Percentiles rank a stretch among this genome's conserved stretches.
phyloP scores from a whole-genome alignment of 2,329 filamentous ascomycete genomes.

The Eutypella sp. region DNA sequence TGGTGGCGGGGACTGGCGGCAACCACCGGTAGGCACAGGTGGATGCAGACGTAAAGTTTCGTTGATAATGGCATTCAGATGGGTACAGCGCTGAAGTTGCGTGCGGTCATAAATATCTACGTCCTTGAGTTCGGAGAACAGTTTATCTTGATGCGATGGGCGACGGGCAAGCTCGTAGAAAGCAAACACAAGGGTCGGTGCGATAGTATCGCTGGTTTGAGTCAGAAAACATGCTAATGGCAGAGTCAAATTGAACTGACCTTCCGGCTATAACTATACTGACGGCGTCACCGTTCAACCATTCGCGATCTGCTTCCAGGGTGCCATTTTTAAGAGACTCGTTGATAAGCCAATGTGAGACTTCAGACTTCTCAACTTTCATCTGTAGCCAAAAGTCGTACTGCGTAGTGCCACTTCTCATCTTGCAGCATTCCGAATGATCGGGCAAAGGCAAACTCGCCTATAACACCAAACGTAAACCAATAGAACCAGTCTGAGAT shows the following conservation, averaged over 20 bases:
- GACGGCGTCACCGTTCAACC: constrained; percentile 9
- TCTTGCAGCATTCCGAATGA: constrained; percentile 17
- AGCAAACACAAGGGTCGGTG: constrained; percentile 8
- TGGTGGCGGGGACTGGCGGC: constrained; percentile 17
- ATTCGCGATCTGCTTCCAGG: constrained; percentile 6
- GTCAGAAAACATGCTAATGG: neutral
- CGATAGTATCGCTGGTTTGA: constrained; percentile 6
- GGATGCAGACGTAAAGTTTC: constrained; percentile 26
- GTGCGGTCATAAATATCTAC: constrained; percentile 10
- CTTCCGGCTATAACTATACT: constrained; percentile 10
- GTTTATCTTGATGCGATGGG: constrained; percentile 5
- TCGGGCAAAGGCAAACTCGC: constrained; percentile 16
- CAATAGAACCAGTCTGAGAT: constrained; percentile 15
- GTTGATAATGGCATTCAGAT: constrained; percentile 23
- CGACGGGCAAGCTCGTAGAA: constrained; percentile 8
- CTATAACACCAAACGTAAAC: constrained; percentile 19
- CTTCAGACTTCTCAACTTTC: constrained; percentile 6
- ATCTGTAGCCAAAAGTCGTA: constrained; percentile 5
- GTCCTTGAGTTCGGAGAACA: constrained; percentile 4
- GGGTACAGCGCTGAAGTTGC: constrained; percentile 8
- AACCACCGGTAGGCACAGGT: constrained; percentile 21
- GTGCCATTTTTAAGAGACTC: constrained; percentile 8
- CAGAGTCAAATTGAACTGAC: neutral
- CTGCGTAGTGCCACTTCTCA: constrained; percentile 10
- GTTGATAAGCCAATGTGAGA: constrained; percentile 11